Evolutionary conservation across 2,329 filamentous ascomycete genomes (phyloP), one percentile per base, ranked within the genome.

Genomic region (Sordariomycetes sp.): DNA sequence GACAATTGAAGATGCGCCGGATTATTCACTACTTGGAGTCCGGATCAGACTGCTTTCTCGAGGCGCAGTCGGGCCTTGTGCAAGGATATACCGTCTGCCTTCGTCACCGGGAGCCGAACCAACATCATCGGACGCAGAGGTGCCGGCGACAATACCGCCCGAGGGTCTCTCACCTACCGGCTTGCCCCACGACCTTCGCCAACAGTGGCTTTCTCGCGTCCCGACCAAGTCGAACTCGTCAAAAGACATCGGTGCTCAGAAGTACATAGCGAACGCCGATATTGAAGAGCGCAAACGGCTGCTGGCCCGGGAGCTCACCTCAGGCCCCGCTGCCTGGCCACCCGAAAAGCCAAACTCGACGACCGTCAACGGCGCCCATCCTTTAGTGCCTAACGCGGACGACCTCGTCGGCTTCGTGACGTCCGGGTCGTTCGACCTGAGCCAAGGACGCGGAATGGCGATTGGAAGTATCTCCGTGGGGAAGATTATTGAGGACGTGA

Each of bases 331-430:
- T 5, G 36, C 43, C 8, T 48, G 52, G 15, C 49, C 55, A 3
- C 56, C 57, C 14, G 60, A 60, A 12, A 45, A 50, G 4, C 47
- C 50, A 10, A 64, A 56, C 39, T 53, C 51, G 36, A 50, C 45
- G 33, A 54, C 58, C 41, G 52, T 69, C 58, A 51, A 57, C 17
- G 63, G 64, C 0, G 73, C 82, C 73, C 75, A 85, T 44, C 80
- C 81, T 1, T 50, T 77, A 0, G 76, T 87, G n/a, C 90, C 90
- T 0, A 66, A 68, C 8, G 77, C 78, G 41, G 66, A 72, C 16
- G 84, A 95, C 52, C 66, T 96, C 10, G 74, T 96, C 33, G 92
- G 92, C 0, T 98, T 94, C 53, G 79, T 95, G 17, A 95, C 87
- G 3, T 82, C 82, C 2, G 92, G 90, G 0, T 81, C 84, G 33